Conservation (phyloP, 495 filamentous ascomycete species). For the Corynascus novoguineensis region DNA sequence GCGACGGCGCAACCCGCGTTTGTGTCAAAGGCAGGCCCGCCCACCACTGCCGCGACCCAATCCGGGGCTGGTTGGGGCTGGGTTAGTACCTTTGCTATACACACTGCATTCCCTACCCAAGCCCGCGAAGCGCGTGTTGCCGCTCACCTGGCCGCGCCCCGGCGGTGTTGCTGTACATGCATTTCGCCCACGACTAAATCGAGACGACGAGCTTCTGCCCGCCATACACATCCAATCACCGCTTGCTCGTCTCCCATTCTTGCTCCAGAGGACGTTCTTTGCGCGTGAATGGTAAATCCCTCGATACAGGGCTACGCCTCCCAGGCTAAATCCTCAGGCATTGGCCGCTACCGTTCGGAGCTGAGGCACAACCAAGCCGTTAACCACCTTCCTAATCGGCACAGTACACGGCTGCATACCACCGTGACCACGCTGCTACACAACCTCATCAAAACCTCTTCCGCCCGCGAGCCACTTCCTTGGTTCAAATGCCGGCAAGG, state of each 20-base stretch:
- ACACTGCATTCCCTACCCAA: not conserved
- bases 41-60: slow-evolving; percentile 15
- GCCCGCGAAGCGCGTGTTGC: slow-evolving; percentile 13
- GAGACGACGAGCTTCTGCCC: not conserved
- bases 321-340: slow-evolving; percentile 17
- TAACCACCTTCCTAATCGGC: slow-evolving; percentile 11
- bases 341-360: slow-evolving; percentile 15
- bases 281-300: not conserved
- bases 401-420: slow-evolving; percentile 4
- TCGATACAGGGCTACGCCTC: slow-evolving; percentile 14
- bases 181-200: not conserved
- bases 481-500: slow-evolving; percentile 24
- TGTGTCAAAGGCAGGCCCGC: slow-evolving; percentile 6
- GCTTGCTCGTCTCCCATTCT: not conserved
- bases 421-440: slow-evolving; percentile 5
- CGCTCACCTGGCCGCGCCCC: slow-evolving; percentile 8
- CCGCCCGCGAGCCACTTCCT: slow-evolving; percentile 2
- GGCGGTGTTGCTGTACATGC: not conserved
- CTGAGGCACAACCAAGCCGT: slow-evolving; percentile 15
- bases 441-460: slow-evolving; percentile 3
- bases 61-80: not conserved
- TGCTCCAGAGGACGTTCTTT: not conserved
- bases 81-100: too few species aligned
- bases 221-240: not conserved
- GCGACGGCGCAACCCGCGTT: slow-evolving; percentile 23